Evolutionary conservation across 1,284 basidiomycete genomes (phyloP).

Genomic region (Boletus semigastroideus): DNA sequence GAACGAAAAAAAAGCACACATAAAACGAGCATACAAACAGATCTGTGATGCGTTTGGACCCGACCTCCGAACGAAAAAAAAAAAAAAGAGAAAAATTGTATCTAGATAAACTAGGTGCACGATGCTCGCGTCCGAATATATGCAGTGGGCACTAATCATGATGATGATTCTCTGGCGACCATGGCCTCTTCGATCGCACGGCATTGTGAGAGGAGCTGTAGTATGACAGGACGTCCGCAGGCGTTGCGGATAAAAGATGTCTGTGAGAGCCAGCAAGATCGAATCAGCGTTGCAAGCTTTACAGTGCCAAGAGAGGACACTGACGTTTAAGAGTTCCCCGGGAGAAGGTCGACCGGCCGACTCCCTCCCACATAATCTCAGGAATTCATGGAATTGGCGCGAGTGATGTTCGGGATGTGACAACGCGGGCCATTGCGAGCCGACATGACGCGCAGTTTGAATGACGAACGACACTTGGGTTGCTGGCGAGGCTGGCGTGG

Average conservation of each 20-base stretch:
- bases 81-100: not conserved
- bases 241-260: slow-evolving; percentile 65
- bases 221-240: slow-evolving; percentile 63
- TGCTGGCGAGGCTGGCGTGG: slow-evolving; percentile 37
- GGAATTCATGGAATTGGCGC: slow-evolving; percentile 71
- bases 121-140: not conserved
- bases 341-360: slow-evolving; percentile 56
- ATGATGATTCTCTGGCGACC: slow-evolving; percentile 38
- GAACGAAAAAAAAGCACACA: not conserved
- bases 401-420: slow-evolving; percentile 59
- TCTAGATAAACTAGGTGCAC: no score
- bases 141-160: not conserved
- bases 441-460: slow-evolving; percentile 46
- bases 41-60: not conserved
- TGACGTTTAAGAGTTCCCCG: slow-evolving; percentile 58
- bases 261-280: slow-evolving; percentile 23
- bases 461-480: slow-evolving; percentile 28
- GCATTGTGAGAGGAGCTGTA: slow-evolving; percentile 66
- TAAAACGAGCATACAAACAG: not conserved
- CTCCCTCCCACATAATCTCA: slow-evolving; percentile 64
- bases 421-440: slow-evolving; percentile 64
- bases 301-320: slow-evolving; percentile 22
- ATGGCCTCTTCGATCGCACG: slow-evolving; percentile 61
- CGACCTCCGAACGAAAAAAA: not conserved
- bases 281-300: slow-evolving; percentile 20